Base-by-base conservation (phyloP, 352 stramenopile genomes). In the Pythium myriotylum region DNA sequence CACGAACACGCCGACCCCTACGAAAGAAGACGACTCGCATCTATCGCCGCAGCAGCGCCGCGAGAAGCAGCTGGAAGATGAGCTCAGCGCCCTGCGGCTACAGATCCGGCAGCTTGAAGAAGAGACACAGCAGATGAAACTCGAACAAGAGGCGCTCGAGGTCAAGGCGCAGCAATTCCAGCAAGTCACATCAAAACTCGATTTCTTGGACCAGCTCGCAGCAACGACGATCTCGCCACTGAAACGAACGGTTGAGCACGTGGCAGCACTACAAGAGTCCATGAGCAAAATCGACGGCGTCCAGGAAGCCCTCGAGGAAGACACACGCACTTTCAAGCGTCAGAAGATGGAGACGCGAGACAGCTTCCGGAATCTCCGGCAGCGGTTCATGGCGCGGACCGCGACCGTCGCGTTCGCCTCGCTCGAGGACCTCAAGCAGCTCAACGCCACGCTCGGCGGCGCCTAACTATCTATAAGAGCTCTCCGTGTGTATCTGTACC, bases 391-490 rank as follows among this genome's bases (percentile, higher is more conserved):
- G 51, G 74, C 77, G 45, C 66, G 72, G 43, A 84, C 75, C 41
- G 59, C 73, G 12, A 67, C 75, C 24, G 72, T 85, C 48, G 63
- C 62, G 24, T 84, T 84, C 56, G 68, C 68, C 4, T 84, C 79
- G 39, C 72, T 71, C 10, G 73, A 89, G 52, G 77, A 89, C 62
- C 68, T 87, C n/a, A 74, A 85, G 67, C 62, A 72, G 48, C 68
- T 87, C 20, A 65, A 65, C 23, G 49, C 58, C 16, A 59, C 39
- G 14, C 27, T 64, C 35, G 43, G 37, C 39, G 56, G 46, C 20
- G 53, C 27, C 3, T 59, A 59, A 50, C 23, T 49, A 59, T 49
- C 40, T 59, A 59, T 59, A 49, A 19, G 39, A 23, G 20, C 27
- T 3, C 45, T 20, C 29, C 10, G 29, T 35, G 29, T 35, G 29